Percentiles rank a stretch among this genome's conserved stretches.
These are phyloP conservation scores for Fusarium sp. DNA, from an alignment of 2,329 filamentous ascomycete genomes.

Conservation along the genomic window DNA sequence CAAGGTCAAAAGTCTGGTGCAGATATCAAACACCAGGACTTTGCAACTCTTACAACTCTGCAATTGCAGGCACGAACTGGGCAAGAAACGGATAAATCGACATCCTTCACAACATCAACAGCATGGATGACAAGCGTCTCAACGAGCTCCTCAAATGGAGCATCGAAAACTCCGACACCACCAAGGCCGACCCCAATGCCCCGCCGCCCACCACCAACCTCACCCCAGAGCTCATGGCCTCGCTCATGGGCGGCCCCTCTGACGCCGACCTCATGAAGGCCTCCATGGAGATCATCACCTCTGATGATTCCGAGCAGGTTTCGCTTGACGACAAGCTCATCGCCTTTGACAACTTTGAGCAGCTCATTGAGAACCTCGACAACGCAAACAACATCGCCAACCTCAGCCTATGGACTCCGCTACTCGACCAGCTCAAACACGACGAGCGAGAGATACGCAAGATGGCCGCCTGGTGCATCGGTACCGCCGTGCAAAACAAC, in stretches of 20 bases:
- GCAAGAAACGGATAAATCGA: conserved; percentile 1
- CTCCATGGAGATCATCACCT: conserved; percentile 83
- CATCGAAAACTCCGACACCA: conserved; percentile 64
- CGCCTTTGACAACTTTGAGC: conserved; percentile 96
- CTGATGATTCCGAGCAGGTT: conserved; percentile 69
- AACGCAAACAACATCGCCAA: conserved; percentile 95
- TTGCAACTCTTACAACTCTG: conserved; percentile 6
- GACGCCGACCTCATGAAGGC: conserved; percentile 94
- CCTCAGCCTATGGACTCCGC: conserved; percentile 85
- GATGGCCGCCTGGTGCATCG: conserved; percentile 95
- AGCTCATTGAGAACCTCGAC: conserved; percentile 92
- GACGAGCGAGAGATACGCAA: conserved; percentile 80
- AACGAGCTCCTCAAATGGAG: conserved; percentile 88
- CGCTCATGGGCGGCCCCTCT: conserved; percentile 86
- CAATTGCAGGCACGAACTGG: conserved; percentile 12
- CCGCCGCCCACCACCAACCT: conserved; percentile 62
- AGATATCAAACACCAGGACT: conserved; percentile 24
- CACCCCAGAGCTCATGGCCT: conserved; percentile 79
- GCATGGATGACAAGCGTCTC: conserved; percentile 70
- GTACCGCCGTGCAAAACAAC: conserved; percentile 98
- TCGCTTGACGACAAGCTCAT: conserved; percentile 83
- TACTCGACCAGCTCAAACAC: conserved; percentile 79
- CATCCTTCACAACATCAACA: conserved; percentile 22
- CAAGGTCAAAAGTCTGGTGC: conserved; percentile 34
- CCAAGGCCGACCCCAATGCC: conserved; percentile 51